Percentiles rank a stretch among this genome's conserved stretches.
These are phyloP conservation scores for Diaporthe aspalathi DNA, from an alignment of 2,329 filamentous ascomycete genomes.

Conservation along the genomic window DNA sequence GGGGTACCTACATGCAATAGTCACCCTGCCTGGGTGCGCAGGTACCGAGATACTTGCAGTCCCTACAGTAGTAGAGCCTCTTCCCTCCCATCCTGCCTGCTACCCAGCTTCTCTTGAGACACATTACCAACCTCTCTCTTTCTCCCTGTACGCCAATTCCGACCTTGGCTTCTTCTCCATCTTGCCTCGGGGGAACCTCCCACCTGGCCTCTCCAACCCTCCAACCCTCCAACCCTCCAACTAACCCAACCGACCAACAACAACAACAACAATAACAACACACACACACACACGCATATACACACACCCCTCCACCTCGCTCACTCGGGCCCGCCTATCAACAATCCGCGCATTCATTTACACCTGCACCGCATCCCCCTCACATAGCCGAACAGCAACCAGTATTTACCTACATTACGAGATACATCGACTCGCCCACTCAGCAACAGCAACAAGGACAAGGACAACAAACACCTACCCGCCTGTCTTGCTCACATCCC, in stretches of 20 bases:
- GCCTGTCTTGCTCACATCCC: background rate
- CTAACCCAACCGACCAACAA: background rate
- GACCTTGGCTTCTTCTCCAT: constrained; percentile 5
- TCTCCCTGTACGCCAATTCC: constrained; percentile 29
- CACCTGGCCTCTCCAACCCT: background rate
- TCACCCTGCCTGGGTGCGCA: too few relatives aligned
- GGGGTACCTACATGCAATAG: too few relatives aligned
- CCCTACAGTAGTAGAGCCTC: background rate
- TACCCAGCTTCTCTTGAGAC: constrained; percentile 27
- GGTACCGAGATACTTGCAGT: too few relatives aligned
- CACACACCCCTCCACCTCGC: constrained; percentile 16
- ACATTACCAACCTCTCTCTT: constrained; percentile 33
- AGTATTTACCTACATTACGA: constrained; percentile 31
- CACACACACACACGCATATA: constrained; percentile 6
- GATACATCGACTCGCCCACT: constrained; percentile 1
- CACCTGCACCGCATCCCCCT: constrained; percentile 30
- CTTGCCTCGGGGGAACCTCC: background rate
- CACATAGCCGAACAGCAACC: constrained; percentile 27
- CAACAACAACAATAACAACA: constrained; percentile 17
- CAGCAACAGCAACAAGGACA: constrained; percentile 8
- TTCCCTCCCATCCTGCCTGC: constrained; percentile 25
- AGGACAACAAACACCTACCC: constrained; percentile 8
- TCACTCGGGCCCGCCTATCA: constrained; percentile 19
- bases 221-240: too few relatives aligned
- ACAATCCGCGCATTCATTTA: constrained; percentile 26